These are phyloP conservation scores for Penicillium verrucosum DNA, from an alignment of 2,329 filamentous ascomycete genomes.

Conservation along the genomic window DNA sequence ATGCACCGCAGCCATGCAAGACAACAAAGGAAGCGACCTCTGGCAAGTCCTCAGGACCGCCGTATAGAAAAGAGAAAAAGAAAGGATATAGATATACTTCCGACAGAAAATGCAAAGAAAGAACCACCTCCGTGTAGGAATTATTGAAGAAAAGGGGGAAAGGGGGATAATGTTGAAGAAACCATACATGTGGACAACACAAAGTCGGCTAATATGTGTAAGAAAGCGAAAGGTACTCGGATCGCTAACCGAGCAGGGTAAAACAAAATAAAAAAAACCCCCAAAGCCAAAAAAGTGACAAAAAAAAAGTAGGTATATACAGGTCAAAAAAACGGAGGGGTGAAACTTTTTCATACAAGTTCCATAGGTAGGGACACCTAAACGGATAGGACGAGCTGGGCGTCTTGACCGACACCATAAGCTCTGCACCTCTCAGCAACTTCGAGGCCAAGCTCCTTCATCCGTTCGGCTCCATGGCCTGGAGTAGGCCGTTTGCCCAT, in stretches of 20 bases:
- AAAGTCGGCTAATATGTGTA: conserved; percentile 25
- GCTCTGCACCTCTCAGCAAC: conserved; percentile 79
- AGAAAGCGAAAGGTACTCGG: conserved; percentile 28
- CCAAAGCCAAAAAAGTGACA: background rate
- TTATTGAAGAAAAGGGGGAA: conserved; percentile 15
- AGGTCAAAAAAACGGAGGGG: conserved; percentile 19
- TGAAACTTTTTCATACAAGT: conserved; percentile 19
- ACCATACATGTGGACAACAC: conserved; percentile 25
- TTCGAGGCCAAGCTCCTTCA: conserved; percentile 85
- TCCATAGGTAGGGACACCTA: conserved; percentile 36
- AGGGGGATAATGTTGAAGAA: conserved; percentile 9
- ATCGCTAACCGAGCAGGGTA: conserved; percentile 15
- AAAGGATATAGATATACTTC: conserved; percentile 16
- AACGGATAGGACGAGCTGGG: conserved; percentile 69
- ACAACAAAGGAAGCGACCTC: conserved; percentile 21
- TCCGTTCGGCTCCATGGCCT: conserved; percentile 86
- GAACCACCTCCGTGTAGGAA: conserved; percentile 16
- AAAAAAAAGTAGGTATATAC: conserved; percentile 20
- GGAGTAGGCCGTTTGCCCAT: conserved; percentile 63
- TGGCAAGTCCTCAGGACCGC: conserved; percentile 13
- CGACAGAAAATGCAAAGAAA: conserved; percentile 16
- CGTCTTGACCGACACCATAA: conserved; percentile 52
- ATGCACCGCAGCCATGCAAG: conserved; percentile 33
- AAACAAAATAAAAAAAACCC: conserved; percentile 2
- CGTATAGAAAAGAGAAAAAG: conserved; percentile 15